Conservation (phyloP, 768 basidiomycete species). For the Lactarius psammicola region DNA sequence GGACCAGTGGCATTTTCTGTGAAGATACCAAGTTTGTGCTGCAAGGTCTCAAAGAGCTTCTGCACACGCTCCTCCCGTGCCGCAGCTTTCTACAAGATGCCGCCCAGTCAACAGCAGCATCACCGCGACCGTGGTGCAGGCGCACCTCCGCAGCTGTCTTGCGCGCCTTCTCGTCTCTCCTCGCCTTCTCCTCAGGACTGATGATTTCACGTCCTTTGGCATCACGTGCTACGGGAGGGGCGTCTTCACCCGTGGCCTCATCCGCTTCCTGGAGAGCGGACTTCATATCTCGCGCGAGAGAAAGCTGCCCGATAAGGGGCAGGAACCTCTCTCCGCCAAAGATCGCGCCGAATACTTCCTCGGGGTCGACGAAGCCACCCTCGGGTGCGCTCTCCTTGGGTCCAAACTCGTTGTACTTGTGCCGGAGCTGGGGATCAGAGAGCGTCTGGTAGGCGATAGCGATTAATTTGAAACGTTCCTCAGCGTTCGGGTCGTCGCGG, state of each 20-base stretch:
- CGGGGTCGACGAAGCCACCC: slow-evolving; percentile 85
- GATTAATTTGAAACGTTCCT: slow-evolving; percentile 87
- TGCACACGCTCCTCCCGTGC: slow-evolving; percentile 72
- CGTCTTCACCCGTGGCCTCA: slow-evolving; percentile 49
- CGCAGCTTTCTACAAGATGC: slow-evolving; percentile 62
- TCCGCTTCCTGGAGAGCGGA: slow-evolving; percentile 85
- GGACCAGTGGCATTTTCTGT: slow-evolving; percentile 77
- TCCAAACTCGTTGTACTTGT: slow-evolving; percentile 91
- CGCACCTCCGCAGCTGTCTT: slow-evolving; percentile 67
- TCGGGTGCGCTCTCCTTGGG: slow-evolving; percentile 78
- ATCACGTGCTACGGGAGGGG: slow-evolving; percentile 46
- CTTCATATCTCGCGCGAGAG: slow-evolving; percentile 90
- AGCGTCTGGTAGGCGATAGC: slow-evolving; percentile 88
- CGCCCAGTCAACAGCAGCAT: slow-evolving; percentile 21
- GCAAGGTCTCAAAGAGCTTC: slow-evolving; percentile 75
- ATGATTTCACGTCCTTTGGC: slow-evolving; percentile 46
- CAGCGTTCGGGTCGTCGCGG: slow-evolving; percentile 78
- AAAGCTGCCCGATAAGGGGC: slow-evolving; percentile 86
- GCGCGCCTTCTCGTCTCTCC: slow-evolving; percentile 65
- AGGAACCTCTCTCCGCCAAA: slow-evolving; percentile 87
- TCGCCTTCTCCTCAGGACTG: slow-evolving; percentile 43
- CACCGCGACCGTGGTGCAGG: slow-evolving; percentile 17
- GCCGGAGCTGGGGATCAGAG: slow-evolving; percentile 69
- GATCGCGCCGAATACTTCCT: slow-evolving; percentile 71
- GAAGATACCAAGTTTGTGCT: slow-evolving; percentile 82